Evolutionary conservation across 2,329 filamentous ascomycete species (phyloP), one percentile per base, ranked within the genome.

Genomic region (Fusarium albidum): DNA sequence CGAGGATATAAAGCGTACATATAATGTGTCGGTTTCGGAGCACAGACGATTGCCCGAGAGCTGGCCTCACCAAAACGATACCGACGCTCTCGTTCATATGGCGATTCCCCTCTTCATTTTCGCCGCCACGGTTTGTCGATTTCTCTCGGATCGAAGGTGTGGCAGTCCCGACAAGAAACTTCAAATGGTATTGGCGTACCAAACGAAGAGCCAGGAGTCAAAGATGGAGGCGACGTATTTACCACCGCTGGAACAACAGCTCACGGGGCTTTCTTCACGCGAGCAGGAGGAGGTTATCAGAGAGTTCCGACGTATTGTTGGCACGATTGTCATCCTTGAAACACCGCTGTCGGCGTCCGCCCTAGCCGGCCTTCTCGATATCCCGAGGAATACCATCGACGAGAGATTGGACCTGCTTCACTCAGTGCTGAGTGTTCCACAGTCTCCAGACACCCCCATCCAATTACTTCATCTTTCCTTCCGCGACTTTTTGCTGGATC

Each of bases 401-500:
- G 6, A 7, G 2, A 5, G 42, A 1, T 1, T 54, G 0, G 27
- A 38, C 1, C 9, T 29, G 1, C 32, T 55, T 0, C 37, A 52
- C 3, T 54, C 49, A 0, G 55, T 58, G 1, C 11, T 58, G 2
- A 31, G 53, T 2, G 34, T 58, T 2, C 53, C 48, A 1, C 8
- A 21, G 11, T 26, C 29, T 1, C 9, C 18, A 3, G 10, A 37
- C 3, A 6, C 27, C 1, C 54, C 56, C 3, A 46, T 65, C 1
- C 39, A 61, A 6, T 33, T 69, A 1, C 62, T 71, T 3, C 73
- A 77, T 46, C 52, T 70, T 7, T 75, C 74, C 0, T 77, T 77
- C 37, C 68, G 69, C 4, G 73, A 77, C 50, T 75, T 74, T 55
- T 70, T 77, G 10, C 27, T 73, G 9, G 63, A 73, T 3, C 38